These are phyloP conservation scores for Ottelia alismoides DNA, from an alignment of 106 monocot genomes.

Conservation along the genomic window DNA sequence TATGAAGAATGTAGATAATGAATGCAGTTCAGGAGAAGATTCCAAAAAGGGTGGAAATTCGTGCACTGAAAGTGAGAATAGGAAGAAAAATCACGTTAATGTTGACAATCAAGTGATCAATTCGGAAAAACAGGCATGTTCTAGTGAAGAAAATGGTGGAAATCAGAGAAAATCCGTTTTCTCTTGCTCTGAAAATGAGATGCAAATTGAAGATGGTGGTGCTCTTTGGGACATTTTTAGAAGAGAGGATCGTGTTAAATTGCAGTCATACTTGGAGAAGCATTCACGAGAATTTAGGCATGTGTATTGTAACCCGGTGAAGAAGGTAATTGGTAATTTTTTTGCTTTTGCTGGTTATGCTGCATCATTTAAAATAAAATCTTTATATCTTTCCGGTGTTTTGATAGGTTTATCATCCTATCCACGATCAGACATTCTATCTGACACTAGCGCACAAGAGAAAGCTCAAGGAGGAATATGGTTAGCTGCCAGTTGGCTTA, in stretches of 20 bases:
- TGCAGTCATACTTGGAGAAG: constrained; percentile 11
- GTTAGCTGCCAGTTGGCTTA: neutral
- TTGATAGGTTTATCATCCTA: constrained; percentile 8
- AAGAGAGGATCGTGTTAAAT: constrained; percentile 7
- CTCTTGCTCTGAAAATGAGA: neutral
- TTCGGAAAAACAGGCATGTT: neutral
- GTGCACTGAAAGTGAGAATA: neutral
- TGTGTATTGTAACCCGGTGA: neutral
- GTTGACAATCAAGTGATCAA: neutral
- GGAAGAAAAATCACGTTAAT: neutral
- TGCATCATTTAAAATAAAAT: neutral
- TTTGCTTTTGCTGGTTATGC: neutral
- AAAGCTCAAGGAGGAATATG: constrained; percentile 16
- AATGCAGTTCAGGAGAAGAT: too few species aligned
- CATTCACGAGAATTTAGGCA: constrained; percentile 12
- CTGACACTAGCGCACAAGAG: constrained; percentile 9
- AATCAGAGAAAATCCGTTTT: neutral
- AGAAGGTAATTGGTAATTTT: neutral
- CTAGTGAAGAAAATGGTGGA: neutral
- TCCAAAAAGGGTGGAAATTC: neutral
- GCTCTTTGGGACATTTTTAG: constrained; percentile 18
- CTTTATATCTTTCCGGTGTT: neutral
- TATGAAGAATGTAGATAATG: neutral
- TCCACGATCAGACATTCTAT: constrained; percentile 15
- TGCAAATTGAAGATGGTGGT: constrained; percentile 2